These are phyloP conservation scores for Carallia pectinifolia DNA, from an alignment of 345 rosid genomes.

Conservation along the genomic window DNA sequence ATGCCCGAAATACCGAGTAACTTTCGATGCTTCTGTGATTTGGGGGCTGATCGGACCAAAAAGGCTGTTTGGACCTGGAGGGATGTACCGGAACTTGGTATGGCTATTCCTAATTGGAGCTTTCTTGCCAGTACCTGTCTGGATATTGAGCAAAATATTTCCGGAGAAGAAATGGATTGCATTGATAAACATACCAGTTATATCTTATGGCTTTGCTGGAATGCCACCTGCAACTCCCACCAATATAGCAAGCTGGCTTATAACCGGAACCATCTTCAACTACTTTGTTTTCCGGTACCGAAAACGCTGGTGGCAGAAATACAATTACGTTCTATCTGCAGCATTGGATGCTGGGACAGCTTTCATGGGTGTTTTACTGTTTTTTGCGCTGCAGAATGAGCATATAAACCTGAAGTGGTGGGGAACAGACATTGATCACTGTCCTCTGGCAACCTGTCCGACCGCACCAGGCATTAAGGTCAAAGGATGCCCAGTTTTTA, in stretches of 20 bases:
- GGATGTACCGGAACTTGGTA: slow-evolving; percentile 84
- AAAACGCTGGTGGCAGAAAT: slow-evolving; percentile 98
- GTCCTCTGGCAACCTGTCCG: slow-evolving; percentile 87
- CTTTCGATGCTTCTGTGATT: slow-evolving; percentile 93
- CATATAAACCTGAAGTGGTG: slow-evolving; percentile 73
- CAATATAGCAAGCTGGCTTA: slow-evolving; percentile 94
- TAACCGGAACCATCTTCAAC: slow-evolving; percentile 91
- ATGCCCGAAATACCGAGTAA: slow-evolving; percentile 95
- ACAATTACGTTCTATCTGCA: slow-evolving; percentile 91
- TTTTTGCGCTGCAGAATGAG: slow-evolving; percentile 82
- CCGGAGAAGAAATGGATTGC: slow-evolving; percentile 97
- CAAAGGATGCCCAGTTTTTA: slow-evolving; percentile 61
- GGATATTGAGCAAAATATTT: slow-evolving; percentile 79
- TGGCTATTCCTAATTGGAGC: slow-evolving; percentile 98
- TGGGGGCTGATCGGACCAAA: slow-evolving; percentile 95
- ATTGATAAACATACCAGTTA: slow-evolving; percentile 89
- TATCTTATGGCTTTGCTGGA: slow-evolving; percentile 95
- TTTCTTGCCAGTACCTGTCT: slow-evolving; percentile 83
- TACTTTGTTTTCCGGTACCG: slow-evolving; percentile 82
- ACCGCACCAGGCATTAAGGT: slow-evolving; percentile 76
- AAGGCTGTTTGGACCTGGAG: slow-evolving; percentile 88
- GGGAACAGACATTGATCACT: slow-evolving; percentile 86
- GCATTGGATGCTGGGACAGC: slow-evolving; percentile 99
- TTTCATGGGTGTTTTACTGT: slow-evolving; percentile 90
- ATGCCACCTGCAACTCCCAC: slow-evolving; percentile 99